phyloP scores from a whole-genome alignment of 805 yeast species.

The Hanseniaspora mollemarum region DNA sequence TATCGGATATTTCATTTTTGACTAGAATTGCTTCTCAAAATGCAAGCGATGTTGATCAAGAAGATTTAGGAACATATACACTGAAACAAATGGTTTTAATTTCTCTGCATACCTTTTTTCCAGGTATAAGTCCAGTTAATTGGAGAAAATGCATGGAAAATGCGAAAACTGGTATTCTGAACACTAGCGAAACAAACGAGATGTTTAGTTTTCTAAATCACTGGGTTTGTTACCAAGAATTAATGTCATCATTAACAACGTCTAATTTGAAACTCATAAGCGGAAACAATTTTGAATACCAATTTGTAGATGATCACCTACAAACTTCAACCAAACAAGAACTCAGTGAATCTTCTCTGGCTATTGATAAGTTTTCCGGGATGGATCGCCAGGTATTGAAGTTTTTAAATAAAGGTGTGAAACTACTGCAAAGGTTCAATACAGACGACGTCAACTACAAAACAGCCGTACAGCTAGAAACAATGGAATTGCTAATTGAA shows the following conservation, averaged over 20 bases:
- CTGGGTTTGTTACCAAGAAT: constrained; percentile 23
- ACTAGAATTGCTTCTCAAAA: background rate
- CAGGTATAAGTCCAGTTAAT: background rate
- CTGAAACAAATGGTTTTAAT: constrained; percentile 12
- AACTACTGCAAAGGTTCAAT: constrained; percentile 1
- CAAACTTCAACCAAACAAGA: background rate
- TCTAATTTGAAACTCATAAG: constrained; percentile 1
- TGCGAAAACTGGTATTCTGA: constrained; percentile 2
- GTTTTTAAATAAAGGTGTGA: constrained; percentile 4
- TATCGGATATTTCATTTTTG: background rate
- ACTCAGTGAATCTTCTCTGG: background rate
- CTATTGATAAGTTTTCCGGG: constrained; percentile 12
- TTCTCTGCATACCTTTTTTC: constrained; percentile 11
- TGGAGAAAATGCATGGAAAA: constrained; percentile 13
- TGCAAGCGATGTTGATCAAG: background rate
- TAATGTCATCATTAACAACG: constrained; percentile 18
- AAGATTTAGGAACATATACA: constrained; percentile 5
- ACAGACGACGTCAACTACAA: background rate
- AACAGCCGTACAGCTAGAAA: background rate
- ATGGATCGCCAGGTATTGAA: constrained; percentile 12
- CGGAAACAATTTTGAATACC: constrained; percentile 5
- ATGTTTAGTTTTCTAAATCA: constrained; percentile 9
- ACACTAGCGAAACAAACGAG: constrained; percentile 3
- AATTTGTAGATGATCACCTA: constrained; percentile 1
- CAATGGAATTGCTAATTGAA: constrained; percentile 6